Evolutionary conservation across 2,329 filamentous ascomycete species (phyloP).

Genomic region (Myriosclerotinia scirpicola): DNA sequence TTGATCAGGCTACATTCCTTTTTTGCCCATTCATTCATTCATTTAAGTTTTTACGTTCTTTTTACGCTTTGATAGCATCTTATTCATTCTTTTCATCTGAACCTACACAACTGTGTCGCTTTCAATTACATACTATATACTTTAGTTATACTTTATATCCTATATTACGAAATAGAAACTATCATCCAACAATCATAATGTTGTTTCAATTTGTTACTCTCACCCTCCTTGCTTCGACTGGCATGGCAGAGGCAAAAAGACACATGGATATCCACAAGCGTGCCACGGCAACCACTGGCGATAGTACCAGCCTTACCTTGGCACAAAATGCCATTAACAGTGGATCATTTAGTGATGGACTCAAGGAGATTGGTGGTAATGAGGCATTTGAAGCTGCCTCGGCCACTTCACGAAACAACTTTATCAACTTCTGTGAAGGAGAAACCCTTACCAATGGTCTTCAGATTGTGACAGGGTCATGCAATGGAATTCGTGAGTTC

Average conservation of each 20-base stretch:
- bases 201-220: slow-evolving; percentile 25
- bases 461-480: slow-evolving; percentile 58
- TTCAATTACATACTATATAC: neutral
- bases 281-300: neutral
- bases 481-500: slow-evolving; percentile 48
- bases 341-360: slow-evolving; percentile 32
- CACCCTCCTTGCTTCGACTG: slow-evolving; percentile 26
- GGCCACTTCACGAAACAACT: slow-evolving; percentile 35
- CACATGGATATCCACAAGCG: slow-evolving; percentile 18
- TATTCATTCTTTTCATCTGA: slow-evolving; percentile 7
- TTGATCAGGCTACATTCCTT: slow-evolving; percentile 13
- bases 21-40: neutral
- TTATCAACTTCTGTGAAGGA: slow-evolving; percentile 37
- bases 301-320: slow-evolving; percentile 20
- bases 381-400: slow-evolving; percentile 31
- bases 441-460: slow-evolving; percentile 57
- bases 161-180: neutral
- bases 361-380: slow-evolving; percentile 26
- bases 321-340: slow-evolving; percentile 26
- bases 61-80: slow-evolving; percentile 23
- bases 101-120: slow-evolving; percentile 18
- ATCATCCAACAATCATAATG: slow-evolving; percentile 18
- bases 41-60: slow-evolving; percentile 10
- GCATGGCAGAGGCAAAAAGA: slow-evolving; percentile 23
- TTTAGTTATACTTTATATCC: neutral